A percentile compares a stretch with the other conserved stretches of the same genome.
Conservation (phyloP, 306 rosid species). For the Herpetospermum pedunculosum region DNA sequence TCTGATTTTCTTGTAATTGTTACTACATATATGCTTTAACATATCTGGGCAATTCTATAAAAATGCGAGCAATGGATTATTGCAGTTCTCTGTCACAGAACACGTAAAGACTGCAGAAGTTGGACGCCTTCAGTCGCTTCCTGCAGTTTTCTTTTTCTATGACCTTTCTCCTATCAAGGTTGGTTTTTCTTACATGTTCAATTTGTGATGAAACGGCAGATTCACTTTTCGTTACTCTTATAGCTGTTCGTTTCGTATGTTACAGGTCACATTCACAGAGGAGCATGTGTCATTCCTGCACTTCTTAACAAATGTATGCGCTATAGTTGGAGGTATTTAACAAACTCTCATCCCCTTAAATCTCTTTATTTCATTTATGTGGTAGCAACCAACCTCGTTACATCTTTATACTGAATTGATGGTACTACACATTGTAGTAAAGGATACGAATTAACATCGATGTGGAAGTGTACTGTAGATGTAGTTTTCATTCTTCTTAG, state of each 20-base stretch:
- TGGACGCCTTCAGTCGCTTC: constrained; percentile 74
- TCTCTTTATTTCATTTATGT: background rate
- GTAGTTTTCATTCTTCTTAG: background rate
- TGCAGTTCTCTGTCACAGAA: constrained; percentile 98
- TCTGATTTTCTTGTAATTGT: background rate
- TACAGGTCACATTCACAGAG: constrained; percentile 79
- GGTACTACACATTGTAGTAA: background rate
- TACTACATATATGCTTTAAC: background rate
- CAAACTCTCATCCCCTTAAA: constrained; percentile 5
- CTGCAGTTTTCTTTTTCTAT: constrained; percentile 93
- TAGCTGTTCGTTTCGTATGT: constrained; percentile 11
- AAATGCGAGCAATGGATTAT: constrained; percentile 8
- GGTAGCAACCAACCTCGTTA: background rate
- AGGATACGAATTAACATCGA: background rate
- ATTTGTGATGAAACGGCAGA: background rate
- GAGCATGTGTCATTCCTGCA: constrained; percentile 82
- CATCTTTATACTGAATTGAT: background rate
- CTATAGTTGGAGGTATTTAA: constrained; percentile 88
- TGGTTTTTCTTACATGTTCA: constrained; percentile 6
- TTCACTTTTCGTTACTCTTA: background rate
- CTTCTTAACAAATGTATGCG: constrained; percentile 91
- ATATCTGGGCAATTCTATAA: background rate
- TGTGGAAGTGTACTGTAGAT: background rate
- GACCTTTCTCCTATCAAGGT: constrained; percentile 99
- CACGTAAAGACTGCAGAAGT: constrained; percentile 65